These are phyloP conservation scores for Tirmania nivea DNA, from an alignment of 495 filamentous ascomycete genomes.

Conservation along the genomic window DNA sequence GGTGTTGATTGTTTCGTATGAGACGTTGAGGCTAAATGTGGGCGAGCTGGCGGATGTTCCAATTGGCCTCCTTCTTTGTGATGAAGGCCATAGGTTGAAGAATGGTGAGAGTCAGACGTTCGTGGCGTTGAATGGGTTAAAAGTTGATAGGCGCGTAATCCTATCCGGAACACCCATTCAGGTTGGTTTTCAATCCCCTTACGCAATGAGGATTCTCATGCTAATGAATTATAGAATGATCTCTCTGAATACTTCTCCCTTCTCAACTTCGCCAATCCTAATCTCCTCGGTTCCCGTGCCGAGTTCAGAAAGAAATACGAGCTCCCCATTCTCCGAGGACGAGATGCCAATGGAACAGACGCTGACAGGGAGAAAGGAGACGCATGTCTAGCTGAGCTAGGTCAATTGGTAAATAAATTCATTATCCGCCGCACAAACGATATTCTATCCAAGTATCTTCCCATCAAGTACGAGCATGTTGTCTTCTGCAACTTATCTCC, in stretches of 20 bases:
- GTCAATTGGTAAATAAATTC: constrained; percentile 83
- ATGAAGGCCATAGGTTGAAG: constrained; percentile 95
- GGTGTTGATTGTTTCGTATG: constrained; percentile 98
- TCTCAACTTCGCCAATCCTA: constrained; percentile 91
- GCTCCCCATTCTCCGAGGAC: constrained; percentile 73
- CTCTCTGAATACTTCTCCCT: constrained; percentile 92
- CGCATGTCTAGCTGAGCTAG: constrained; percentile 59
- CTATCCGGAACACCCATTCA: constrained; percentile 94
- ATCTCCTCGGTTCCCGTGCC: constrained; percentile 62
- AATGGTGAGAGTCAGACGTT: constrained; percentile 94
- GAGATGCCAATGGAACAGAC: constrained; percentile 77
- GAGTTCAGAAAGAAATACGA: constrained; percentile 95
- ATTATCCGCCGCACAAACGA: constrained; percentile 98
- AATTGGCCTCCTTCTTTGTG: constrained; percentile 89
- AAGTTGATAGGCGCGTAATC: constrained; percentile 81
- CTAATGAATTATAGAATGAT: constrained; percentile 36
- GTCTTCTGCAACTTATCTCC: constrained; percentile 95
- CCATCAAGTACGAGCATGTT: constrained; percentile 97
- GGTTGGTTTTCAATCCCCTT: background rate
- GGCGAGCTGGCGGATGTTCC: constrained; percentile 67
- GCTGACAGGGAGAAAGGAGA: constrained; percentile 65
- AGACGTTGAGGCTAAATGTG: constrained; percentile 77
- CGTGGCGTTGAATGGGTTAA: constrained; percentile 66
- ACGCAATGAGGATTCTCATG: background rate
- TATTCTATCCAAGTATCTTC: constrained; percentile 91